Percentiles rank a stretch among this genome's conserved stretches.
Conservation (phyloP, 176 grass and related monocot species). For the Chloris gayana region DNA sequence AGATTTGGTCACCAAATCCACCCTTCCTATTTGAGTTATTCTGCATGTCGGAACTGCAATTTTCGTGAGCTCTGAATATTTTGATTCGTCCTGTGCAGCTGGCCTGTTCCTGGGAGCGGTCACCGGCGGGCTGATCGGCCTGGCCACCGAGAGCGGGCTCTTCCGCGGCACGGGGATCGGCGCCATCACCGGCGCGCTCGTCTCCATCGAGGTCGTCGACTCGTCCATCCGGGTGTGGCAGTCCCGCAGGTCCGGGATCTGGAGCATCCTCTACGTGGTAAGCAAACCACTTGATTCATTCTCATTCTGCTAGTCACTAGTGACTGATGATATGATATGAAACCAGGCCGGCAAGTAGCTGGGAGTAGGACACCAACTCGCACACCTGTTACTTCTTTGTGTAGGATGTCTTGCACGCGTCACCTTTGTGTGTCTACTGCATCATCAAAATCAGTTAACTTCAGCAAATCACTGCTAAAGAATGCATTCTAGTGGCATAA, state of each 20-base stretch:
- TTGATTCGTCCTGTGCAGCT: slow-evolving; percentile 40
- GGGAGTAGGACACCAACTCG: slow-evolving; percentile 39
- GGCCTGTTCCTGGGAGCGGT: slow-evolving; percentile 76
- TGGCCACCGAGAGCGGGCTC: slow-evolving; percentile 86
- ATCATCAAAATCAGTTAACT: no score
- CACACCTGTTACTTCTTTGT: slow-evolving; percentile 1
- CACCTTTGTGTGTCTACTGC: no score
- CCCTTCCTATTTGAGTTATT: background rate
- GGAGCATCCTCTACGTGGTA: slow-evolving; percentile 90
- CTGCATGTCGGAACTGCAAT: background rate
- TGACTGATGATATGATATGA: no score
- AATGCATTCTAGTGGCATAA: no score
- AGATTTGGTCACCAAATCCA: no score
- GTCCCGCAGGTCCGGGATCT: slow-evolving; percentile 65
- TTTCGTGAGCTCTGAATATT: background rate
- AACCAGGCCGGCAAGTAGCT: slow-evolving; percentile 17
- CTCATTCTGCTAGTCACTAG: no score
- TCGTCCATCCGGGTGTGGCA: slow-evolving; percentile 78
- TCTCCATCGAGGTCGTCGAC: slow-evolving; percentile 93
- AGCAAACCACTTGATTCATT: slow-evolving; percentile 2
- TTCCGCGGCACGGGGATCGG: slow-evolving; percentile 87
- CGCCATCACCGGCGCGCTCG: slow-evolving; percentile 80
- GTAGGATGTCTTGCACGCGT: no score
- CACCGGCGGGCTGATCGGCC: slow-evolving; percentile 80
- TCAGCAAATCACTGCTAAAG: no score